A percentile compares a stretch with the other conserved stretches of the same genome.
Conservation (phyloP, 139 green algal genomes). For the Micractinium conductrix region DNA sequence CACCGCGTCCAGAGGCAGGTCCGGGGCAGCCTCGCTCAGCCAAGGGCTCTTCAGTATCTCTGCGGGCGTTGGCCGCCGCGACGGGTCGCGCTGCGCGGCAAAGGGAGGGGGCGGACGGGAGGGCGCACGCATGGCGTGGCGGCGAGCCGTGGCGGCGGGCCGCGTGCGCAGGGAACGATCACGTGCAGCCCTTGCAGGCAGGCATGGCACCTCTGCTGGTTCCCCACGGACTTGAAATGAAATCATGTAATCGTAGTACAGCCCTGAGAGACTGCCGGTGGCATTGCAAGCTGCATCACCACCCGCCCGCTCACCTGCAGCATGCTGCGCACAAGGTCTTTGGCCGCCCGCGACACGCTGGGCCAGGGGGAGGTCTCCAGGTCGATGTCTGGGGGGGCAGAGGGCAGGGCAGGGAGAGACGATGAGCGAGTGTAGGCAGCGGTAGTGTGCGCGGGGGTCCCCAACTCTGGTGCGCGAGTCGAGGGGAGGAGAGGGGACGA, state of each 20-base stretch:
- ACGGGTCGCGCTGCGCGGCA: conserved; percentile 39
- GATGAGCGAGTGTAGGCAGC: too few species aligned
- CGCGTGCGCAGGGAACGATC: background rate
- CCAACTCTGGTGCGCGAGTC: too few species aligned
- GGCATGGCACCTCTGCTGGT: background rate
- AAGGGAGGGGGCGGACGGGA: background rate
- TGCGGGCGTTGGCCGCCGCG: conserved; percentile 30
- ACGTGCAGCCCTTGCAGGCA: background rate
- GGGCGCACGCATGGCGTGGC: background rate
- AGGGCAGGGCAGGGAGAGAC: background rate
- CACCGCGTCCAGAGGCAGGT: conserved; percentile 54
- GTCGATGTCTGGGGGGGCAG: conserved; percentile 38
- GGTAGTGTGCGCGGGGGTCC: too few species aligned
- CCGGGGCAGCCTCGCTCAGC: conserved; percentile 48
- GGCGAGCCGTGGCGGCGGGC: background rate
- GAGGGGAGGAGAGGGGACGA: too few species aligned
- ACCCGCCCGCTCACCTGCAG: conserved; percentile 29
- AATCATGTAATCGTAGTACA: background rate
- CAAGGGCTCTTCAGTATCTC: conserved; percentile 55
- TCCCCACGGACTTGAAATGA: background rate
- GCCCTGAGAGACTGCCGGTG: background rate
- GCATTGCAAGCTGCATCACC: too few species aligned
- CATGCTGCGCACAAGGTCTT: conserved; percentile 57
- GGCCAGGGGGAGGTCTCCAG: conserved; percentile 56
- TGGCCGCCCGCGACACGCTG: conserved; percentile 30